A percentile compares a stretch with the other conserved stretches of the same genome.
Conservation (phyloP, 2,329 filamentous ascomycete species). For the Claviceps sp. region DNA sequence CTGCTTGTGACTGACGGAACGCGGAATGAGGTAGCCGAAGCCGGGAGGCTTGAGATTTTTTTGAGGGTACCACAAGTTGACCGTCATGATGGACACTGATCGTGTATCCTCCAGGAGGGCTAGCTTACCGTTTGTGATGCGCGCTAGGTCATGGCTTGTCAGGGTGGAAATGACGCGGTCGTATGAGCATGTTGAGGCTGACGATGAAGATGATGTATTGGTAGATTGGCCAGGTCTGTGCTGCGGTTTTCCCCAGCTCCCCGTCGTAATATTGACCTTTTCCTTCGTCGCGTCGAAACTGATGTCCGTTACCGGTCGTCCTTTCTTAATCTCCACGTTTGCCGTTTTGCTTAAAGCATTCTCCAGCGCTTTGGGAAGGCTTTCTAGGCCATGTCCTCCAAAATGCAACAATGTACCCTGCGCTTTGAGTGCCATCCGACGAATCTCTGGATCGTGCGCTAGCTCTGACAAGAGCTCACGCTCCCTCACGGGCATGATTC, state of each 20-base stretch:
- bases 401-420: slow-evolving; percentile 22
- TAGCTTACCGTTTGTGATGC: slow-evolving; percentile 24
- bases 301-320: slow-evolving; percentile 34
- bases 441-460: slow-evolving; percentile 15
- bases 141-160: slow-evolving; percentile 31
- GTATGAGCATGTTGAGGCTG: slow-evolving; percentile 17
- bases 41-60: slow-evolving; percentile 52
- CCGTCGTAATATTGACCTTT: slow-evolving; percentile 19
- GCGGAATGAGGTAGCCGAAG: slow-evolving; percentile 87
- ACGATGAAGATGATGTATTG: neutral
- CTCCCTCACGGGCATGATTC: slow-evolving; percentile 24
- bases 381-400: slow-evolving; percentile 45
- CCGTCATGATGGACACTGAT: slow-evolving; percentile 74
- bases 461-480: slow-evolving; percentile 15
- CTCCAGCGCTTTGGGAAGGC: slow-evolving; percentile 42
- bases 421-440: slow-evolving; percentile 17
- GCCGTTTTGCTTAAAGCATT: slow-evolving; percentile 32
- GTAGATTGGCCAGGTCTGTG: neutral
- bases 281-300: slow-evolving; percentile 21
- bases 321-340: slow-evolving; percentile 47
- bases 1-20: slow-evolving; percentile 51
- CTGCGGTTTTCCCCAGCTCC: neutral
- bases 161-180: slow-evolving; percentile 55
- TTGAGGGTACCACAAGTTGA: slow-evolving; percentile 73
- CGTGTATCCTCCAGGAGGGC: slow-evolving; percentile 39